Base-by-base conservation (phyloP, 306 rosid species). In the Macrotyloma uniflorum region DNA sequence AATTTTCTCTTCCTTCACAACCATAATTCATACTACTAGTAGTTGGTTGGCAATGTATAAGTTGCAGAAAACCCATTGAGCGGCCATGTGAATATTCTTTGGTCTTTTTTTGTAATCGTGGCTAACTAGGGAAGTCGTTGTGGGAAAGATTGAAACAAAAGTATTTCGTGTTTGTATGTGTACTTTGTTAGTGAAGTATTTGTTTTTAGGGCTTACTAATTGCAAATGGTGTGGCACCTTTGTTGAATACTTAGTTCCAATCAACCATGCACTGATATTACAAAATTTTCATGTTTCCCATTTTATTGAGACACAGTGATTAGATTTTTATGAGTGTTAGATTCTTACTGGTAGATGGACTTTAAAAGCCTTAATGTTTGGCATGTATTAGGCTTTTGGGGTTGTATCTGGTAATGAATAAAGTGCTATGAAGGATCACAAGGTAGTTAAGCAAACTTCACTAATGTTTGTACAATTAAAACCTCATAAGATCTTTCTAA, bases 221-320 rank as follows among this genome's bases (percentile, higher is more conserved):
- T 53, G 5, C 5, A 20, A 19, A 3, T 20, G 22, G 28, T 20
- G 61, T 53, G 9, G 49, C 28, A 62, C 30, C 6, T 53, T 20
- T 20, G 61, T 10, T 53, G 10, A 53, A 53, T 40, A 32, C 36
- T 62, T 46, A 15, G 20, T 61, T n/a, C 23, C 5, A 6, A 33
- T 19, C 26, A 55, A 55, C 12, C 49, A 28, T 78, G 81, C 75
- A 67, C 19, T 67, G 36, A 77, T 65, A 40, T 53, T 58, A 26
- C 1, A 30, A 30, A 45, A 55, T 55, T 22, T 23, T 12, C 32
- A 55, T 22, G 33, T 55, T 55, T 55, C 18, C n/a, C n/a, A 2
- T 55, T 16, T 12, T 23, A 55, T 12, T 55, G 6, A 55, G n/a
- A 55, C 0, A 54, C 0, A 54, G 35, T 55, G 33, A 55, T 23